Evolutionary conservation across 1,139 yeast species (phyloP), one percentile per base, ranked within the genome.

Genomic region (Geotrichum europaeum): DNA sequence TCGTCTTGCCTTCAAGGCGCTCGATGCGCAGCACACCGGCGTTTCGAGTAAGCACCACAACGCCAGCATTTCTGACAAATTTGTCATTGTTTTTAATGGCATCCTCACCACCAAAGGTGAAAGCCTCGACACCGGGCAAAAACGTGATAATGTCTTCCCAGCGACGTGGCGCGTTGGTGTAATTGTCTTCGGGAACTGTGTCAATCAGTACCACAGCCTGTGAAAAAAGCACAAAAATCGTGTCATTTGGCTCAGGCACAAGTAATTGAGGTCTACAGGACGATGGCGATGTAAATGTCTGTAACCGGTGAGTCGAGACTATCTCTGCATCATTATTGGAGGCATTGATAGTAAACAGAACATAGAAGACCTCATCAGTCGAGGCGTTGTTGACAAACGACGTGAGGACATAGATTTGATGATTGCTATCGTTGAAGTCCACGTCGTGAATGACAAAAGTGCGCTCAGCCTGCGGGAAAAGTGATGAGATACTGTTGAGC

Each of bases 81-180:
- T 68, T 67, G 52, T 68, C 59, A 25, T 52, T 63, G 34, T 58
- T 62, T 57, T 66, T 61, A 13, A 60, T 58, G 6, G 63, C 60
- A 72, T 75, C 75, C 70, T 84, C 88, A 63, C 76, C 77, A 0
- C 90, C 91, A 62, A 77, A 76, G 0, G 94, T 94, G 40, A 87
- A 75, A 18, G 89, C 76, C 1, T 78, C 75, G 2, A 86, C 81
- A 18, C 80, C 78, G 1, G 79, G 66, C 62, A 81, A 82, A 64
- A 90, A 80, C 18, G 80, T 77, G 22, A 90, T 77, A 9, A 82
- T 78, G 69, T 90, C 97, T 72, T 90, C 96, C 96, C 96, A 89
- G 69, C 86, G 79, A 32, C 86, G 82, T 49, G 57, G 45, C 47
- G 52, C 47, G 57, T 62, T 60, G 53, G 59, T 51, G 49, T 62